Base-by-base conservation (phyloP, 208 protist species). In the Spongospora subterranea region DNA sequence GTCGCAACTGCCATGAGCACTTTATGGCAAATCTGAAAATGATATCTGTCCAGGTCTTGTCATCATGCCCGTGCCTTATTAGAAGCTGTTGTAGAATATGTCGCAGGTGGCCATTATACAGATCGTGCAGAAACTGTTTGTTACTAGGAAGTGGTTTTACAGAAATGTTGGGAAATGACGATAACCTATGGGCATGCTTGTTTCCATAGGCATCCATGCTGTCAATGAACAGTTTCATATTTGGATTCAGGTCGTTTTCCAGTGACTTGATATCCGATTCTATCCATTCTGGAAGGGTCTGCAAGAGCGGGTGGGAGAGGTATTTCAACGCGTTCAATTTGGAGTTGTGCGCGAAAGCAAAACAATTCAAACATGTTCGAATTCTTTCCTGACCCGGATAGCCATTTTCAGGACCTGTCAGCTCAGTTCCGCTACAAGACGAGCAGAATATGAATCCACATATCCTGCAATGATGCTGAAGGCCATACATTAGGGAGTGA, bases 401-500 rank as follows among this genome's bases (percentile, higher is more conserved):
- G 50, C 13, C 6, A 60, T 60, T 60, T 60, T 60, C 50, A 60
- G 50, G 50, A 60, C 50, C 50, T 29, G 50, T 6, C 6, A 60
- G 13, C 50, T 60, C 13, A 60, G 13, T 6, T 29, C 13, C 50
- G 24, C 50, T 88, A 39, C 88, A 90, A 50, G 39, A 50, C 20
- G 13, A 6, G 35, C 88, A 90, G 35, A 90, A 90, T 29, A 90
- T 90, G 41, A 88, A 46, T 29, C 88, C 88, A 88, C 88, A 90
- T 24, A 90, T 6, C 13, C 88, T 6, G 35, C 88, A 90, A 53
- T 90, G 88, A 39, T 90, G 88, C 50, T 60, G 50, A 60, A 60
- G 13, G 24, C 50, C 50, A 60, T 29, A 29, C 50, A 60, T 6
- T 60, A 29, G 6, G 13, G 50, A 60, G 6, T 60, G 50, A 29